These are phyloP conservation scores for Zygoascus biomembranicola DNA, from an alignment of 805 yeast species.

Conservation along the genomic window DNA sequence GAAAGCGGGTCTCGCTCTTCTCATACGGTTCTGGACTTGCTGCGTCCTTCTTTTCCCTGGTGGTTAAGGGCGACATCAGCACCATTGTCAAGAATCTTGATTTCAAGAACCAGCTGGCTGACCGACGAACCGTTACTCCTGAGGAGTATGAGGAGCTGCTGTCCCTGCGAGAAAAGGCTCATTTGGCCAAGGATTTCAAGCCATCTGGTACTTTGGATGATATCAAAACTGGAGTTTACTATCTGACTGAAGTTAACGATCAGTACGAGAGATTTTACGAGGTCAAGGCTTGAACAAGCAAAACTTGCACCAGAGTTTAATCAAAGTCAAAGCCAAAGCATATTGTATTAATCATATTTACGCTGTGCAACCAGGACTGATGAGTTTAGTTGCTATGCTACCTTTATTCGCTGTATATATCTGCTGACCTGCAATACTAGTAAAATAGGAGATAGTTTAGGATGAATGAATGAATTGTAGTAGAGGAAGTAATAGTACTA, in stretches of 20 bases:
- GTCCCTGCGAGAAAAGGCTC: constrained; percentile 81
- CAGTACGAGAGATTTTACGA: constrained; percentile 79
- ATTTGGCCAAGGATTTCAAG: constrained; percentile 65
- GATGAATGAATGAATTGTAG: too few species aligned
- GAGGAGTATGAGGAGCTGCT: constrained; percentile 74
- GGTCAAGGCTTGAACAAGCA: constrained; percentile 50
- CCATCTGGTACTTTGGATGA: constrained; percentile 76
- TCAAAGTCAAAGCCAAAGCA: too few species aligned
- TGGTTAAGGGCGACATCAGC: constrained; percentile 73
- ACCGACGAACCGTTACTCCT: constrained; percentile 64
- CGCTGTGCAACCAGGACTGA: too few species aligned
- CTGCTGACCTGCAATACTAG: not conserved
- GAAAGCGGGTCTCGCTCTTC: constrained; percentile 83
- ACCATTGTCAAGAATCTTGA: constrained; percentile 56
- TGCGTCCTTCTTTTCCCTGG: constrained; percentile 72
- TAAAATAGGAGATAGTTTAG: too few species aligned
- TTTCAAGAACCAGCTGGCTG: constrained; percentile 56
- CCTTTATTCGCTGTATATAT: not conserved
- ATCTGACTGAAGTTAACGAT: constrained; percentile 76
- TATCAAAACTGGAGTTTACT: constrained; percentile 70
- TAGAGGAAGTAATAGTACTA: too few species aligned
- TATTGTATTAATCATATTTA: too few species aligned
- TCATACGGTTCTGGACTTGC: constrained; percentile 99
- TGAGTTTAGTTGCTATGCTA: not conserved
- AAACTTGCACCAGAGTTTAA: too few species aligned